Evolutionary conservation across 495 filamentous ascomycete genomes (phyloP), one percentile per base, ranked within the genome.

Genomic region (Lophiostoma macrostomum): DNA sequence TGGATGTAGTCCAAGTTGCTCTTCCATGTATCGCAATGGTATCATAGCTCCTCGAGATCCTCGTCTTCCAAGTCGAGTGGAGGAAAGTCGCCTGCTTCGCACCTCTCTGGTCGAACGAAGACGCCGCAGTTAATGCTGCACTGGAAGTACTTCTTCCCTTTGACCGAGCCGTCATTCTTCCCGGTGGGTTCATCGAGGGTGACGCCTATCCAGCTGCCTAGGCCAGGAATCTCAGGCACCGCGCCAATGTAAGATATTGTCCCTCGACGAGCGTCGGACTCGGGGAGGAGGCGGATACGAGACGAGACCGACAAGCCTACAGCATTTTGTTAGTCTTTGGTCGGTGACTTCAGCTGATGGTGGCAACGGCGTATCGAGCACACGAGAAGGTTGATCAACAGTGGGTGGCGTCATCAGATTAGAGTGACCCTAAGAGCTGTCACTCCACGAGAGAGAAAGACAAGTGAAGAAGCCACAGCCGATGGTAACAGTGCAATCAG

Each of bases 1-100:
- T n/a, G n/a, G n/a, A n/a, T n/a, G n/a, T n/a, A n/a, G n/a, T n/a
- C n/a, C n/a, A n/a, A n/a, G n/a, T n/a, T n/a, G n/a, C n/a, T n/a
- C n/a, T n/a, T n/a, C n/a, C n/a, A n/a, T n/a, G n/a, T n/a, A n/a
- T n/a, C n/a, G n/a, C n/a, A n/a, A n/a, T n/a, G n/a, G n/a, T n/a
- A n/a, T n/a, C n/a, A 91, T 81, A 94, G 82, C 61, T 93, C 81
- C 50, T 90, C 90, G 29, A 87, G 67, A 64, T 89, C 87, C 56
- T 86, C 72, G 36, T 79, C 76, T 36, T 73, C 75, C 35, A 80
- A 39, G 4, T 69, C 76, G 51, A 84, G 54, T 14, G 79, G 78
- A n/a, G 83, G 81, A 54, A 79, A 96, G 59, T 96, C 88, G 20
- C 93, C 93, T 20, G 90, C 79, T 70, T 96, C 87, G 6, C 96